Percentiles rank a stretch among this genome's conserved stretches.
Evolutionary conservation across 78 protist species (phyloP).

Genomic region (Dictyostelium purpureum): DNA sequence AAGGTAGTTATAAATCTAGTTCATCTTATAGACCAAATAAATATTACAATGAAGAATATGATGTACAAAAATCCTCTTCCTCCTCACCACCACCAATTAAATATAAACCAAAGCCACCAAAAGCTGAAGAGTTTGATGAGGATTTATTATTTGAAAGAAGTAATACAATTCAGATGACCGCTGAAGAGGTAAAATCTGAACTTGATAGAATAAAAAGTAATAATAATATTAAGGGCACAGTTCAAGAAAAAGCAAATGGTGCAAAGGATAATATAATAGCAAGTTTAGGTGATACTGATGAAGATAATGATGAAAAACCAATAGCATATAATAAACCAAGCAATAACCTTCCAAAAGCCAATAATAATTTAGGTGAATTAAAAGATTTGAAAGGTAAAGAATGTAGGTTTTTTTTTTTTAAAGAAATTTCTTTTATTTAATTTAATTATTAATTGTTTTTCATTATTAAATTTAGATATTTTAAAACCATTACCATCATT

Average conservation of each 20-base stretch:
- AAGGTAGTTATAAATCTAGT: neutral
- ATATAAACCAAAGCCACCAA: slow-evolving; percentile 1
- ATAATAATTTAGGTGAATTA: neutral
- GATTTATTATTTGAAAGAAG: neutral
- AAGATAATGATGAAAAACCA: neutral
- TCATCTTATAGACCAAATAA: neutral
- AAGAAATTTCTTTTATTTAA: neutral
- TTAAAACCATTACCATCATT: slow-evolving; percentile 62
- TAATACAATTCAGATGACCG: slow-evolving; percentile 36
- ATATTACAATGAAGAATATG: neutral
- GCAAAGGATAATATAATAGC: neutral
- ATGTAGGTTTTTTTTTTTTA: slow-evolving; percentile 12
- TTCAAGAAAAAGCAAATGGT: neutral
- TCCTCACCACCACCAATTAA: neutral
- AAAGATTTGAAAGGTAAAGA: slow-evolving; percentile 48
- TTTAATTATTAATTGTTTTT: neutral
- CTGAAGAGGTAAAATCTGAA: slow-evolving; percentile 14
- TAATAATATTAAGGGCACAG: neutral
- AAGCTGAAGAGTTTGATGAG: slow-evolving; percentile 15
- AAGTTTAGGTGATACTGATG: slow-evolving; percentile 5
- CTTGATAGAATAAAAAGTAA: slow-evolving; percentile 7
- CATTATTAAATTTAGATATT: slow-evolving; percentile 14
- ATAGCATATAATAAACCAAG: too few species aligned
- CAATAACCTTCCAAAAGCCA: neutral
- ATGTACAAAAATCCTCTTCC: neutral